phyloP scores from a whole-genome alignment of 2,329 filamentous ascomycete genomes.

The Curvularia lunata region DNA sequence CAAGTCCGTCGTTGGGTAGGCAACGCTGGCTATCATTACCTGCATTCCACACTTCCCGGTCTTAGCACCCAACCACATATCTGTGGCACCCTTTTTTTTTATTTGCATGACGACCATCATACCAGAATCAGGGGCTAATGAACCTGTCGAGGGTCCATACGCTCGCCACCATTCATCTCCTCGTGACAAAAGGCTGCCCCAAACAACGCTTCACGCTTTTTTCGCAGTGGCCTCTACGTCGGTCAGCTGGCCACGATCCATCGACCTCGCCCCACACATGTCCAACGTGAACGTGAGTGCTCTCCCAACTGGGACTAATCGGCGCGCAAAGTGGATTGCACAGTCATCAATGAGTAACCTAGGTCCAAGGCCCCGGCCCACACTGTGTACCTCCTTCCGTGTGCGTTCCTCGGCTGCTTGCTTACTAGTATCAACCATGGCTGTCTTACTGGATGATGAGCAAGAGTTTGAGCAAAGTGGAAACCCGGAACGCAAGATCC shows the following conservation, averaged over 20 bases:
- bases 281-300: not conserved
- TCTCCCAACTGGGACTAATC: not conserved
- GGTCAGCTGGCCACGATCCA: not conserved
- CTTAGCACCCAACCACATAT: not conserved
- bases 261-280: not conserved
- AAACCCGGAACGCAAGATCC: too few relatives aligned
- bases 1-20: slow-evolving; percentile 9
- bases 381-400: not conserved
- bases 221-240: not conserved
- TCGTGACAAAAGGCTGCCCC: not conserved
- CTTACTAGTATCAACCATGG: not conserved
- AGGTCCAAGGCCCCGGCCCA: not conserved
- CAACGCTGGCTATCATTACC: slow-evolving; percentile 3
- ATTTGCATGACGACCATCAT: not conserved
- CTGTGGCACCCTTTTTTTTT: not conserved
- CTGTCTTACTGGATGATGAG: not conserved
- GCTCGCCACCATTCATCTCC: not conserved
- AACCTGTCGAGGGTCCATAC: not conserved
- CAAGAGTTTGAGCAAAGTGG: not conserved
- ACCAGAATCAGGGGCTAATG: not conserved
- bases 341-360: not conserved
- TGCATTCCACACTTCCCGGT: not conserved
- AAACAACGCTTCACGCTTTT: not conserved
- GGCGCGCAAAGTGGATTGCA: not conserved
- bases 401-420: not conserved